Conservation (phyloP, 805 yeast species). For the Ogataea henricii region DNA sequence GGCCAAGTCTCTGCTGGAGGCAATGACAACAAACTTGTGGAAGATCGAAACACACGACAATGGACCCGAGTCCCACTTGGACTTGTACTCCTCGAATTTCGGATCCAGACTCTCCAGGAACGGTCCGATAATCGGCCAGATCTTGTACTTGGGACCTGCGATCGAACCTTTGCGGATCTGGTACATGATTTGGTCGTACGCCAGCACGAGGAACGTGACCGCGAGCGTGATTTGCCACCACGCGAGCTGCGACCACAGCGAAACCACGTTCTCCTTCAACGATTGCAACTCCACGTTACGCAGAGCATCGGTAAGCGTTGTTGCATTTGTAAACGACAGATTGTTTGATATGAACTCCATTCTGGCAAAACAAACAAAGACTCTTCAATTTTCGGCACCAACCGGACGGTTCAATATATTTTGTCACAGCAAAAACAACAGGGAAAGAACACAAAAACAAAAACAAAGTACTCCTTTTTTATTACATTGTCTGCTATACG, state of each 20-base stretch:
- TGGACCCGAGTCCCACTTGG: conserved; percentile 94
- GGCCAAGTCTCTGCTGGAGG: conserved; percentile 83
- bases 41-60: conserved; percentile 95
- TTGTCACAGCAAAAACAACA: neutral
- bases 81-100: conserved; percentile 87
- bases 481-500: conserved; percentile 1
- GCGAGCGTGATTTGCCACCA: conserved; percentile 58
- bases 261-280: conserved; percentile 5
- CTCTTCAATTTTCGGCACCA: neutral
- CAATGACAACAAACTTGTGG: conserved; percentile 96
- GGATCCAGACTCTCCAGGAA: conserved; percentile 94
- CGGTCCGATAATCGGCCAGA: conserved; percentile 97
- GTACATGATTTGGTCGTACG: conserved; percentile 78
- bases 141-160: conserved; percentile 85
- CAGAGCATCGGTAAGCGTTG: conserved; percentile 10
- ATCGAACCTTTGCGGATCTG: conserved; percentile 80
- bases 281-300: conserved; percentile 9
- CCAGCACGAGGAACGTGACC: conserved; percentile 47
- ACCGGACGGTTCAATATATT: neutral
- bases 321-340: conserved; percentile 10
- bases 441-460: conserved; percentile 4
- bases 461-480: neutral
- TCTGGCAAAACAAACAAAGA: neutral
- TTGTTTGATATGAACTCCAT: conserved; percentile 24
- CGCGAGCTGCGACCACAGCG: conserved; percentile 35